Percentiles rank a stretch among this genome's conserved stretches.
Evolutionary conservation across 495 filamentous ascomycete species (phyloP).

Genomic region (Penicillium coffeae): DNA sequence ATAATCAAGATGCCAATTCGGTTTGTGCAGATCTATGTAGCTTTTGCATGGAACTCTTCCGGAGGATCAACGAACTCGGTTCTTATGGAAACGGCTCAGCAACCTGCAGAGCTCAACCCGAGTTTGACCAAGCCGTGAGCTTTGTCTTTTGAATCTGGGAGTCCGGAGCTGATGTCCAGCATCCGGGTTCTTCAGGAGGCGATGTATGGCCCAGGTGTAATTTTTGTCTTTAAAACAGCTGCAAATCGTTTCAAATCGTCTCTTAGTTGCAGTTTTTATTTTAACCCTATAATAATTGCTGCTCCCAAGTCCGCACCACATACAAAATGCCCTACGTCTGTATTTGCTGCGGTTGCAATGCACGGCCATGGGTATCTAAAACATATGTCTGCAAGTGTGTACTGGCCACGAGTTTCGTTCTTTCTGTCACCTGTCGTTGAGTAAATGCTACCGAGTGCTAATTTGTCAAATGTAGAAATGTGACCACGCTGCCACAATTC

Average conservation of each 20-base stretch:
- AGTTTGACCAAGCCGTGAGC: background rate
- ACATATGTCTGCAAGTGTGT: no score
- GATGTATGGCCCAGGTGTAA: background rate
- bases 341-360: background rate
- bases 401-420: no score
- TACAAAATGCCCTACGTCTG: background rate
- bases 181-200: background rate
- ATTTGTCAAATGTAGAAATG: no score
- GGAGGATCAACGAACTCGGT: no score
- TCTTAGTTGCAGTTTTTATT: background rate
- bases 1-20: no score
- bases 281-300: background rate
- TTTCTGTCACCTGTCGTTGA: no score
- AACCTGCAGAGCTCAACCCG: background rate
- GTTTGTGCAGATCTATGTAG: no score
- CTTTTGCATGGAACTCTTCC: no score
- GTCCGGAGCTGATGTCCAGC: background rate
- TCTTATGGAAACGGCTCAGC: background rate
- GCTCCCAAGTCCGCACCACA: background rate
- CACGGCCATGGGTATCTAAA: no score
- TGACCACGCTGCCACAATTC: no score
- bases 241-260: background rate
- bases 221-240: background rate
- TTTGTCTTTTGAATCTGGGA: background rate
- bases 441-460: no score